A percentile compares a stretch with the other conserved stretches of the same genome.
These are phyloP conservation scores for Nevesoporus exiguus DNA, from an alignment of 768 basidiomycete genomes.

Conservation along the genomic window DNA sequence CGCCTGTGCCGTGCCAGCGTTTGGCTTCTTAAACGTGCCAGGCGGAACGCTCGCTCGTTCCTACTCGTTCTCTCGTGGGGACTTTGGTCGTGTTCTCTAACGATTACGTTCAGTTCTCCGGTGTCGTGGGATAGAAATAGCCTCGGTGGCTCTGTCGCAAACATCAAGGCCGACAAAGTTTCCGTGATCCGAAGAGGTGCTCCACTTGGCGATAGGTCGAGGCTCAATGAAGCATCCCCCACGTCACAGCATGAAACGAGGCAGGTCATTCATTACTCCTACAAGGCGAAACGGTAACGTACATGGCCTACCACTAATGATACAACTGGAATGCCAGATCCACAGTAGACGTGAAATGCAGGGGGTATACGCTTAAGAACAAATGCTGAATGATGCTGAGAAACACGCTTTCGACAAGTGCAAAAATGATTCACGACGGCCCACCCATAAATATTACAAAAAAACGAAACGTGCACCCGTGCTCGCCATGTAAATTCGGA, in stretches of 20 bases:
- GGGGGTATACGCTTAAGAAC: constrained; percentile 17
- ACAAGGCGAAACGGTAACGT: constrained; percentile 9
- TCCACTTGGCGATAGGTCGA: constrained; percentile 15
- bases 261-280: constrained; percentile 10
- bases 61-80: not conserved
- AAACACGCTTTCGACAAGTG: constrained; percentile 11
- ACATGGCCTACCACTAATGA: constrained; percentile 17
- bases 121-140: not conserved
- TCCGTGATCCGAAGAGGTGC: constrained; percentile 5
- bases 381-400: constrained; percentile 15
- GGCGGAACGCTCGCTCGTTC: not conserved
- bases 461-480: constrained; percentile 5
- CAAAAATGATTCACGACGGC: constrained; percentile 1
- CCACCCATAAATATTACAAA: constrained; percentile 20
- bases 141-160: not conserved
- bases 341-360: constrained; percentile 11
- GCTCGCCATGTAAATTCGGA: not conserved
- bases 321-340: constrained; percentile 27
- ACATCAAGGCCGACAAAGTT: not conserved
- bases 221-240: not conserved
- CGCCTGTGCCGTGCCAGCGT: too few species aligned
- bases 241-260: not conserved
- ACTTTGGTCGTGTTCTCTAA: not conserved
- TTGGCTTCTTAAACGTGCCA: not conserved
- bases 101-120: not conserved